Percentiles rank a stretch among this genome's conserved stretches.
These are phyloP conservation scores for Macaranga tanarius DNA, from an alignment of 441 rosid genomes.

Conservation along the genomic window DNA sequence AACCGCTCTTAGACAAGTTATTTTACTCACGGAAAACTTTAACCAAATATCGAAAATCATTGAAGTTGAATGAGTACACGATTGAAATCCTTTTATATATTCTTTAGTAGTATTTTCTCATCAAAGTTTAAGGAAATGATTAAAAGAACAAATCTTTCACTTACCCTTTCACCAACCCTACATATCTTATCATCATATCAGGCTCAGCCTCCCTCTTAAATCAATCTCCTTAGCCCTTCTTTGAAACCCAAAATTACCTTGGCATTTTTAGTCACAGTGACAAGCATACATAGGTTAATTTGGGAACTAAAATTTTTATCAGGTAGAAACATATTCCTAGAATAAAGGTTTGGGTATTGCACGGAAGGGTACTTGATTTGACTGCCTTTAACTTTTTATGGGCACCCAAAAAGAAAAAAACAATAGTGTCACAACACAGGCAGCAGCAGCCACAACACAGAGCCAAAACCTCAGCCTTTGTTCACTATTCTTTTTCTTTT, in stretches of 20 bases:
- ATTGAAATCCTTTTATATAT: too few species aligned
- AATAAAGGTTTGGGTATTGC: constrained; percentile 32
- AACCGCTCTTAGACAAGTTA: too few species aligned
- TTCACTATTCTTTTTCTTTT: too few species aligned
- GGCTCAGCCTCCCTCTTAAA: not conserved
- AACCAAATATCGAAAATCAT: too few species aligned
- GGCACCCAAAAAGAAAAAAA: not conserved
- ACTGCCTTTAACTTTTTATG: constrained; percentile 15
- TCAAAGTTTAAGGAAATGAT: too few species aligned
- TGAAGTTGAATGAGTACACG: too few species aligned
- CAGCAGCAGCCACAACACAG: not conserved
- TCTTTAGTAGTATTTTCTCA: too few species aligned
- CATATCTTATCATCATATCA: constrained; percentile 24
- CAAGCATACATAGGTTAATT: constrained; percentile 4
- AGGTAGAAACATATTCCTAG: constrained; percentile 31
- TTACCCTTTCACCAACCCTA: constrained; percentile 7
- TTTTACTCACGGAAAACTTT: too few species aligned
- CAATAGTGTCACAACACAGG: constrained; percentile 10
- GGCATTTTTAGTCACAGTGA: not conserved
- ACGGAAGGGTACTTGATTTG: constrained; percentile 49
- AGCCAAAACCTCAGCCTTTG: too few species aligned
- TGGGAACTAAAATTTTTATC: not conserved
- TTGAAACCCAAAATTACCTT: constrained; percentile 24
- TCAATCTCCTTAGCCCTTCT: constrained; percentile 11
- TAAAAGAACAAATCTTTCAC: not conserved